Percentiles rank a stretch among this genome's conserved stretches.
Conservation (phyloP, 176 grass and related monocot genomes). For the Dactylis glomerata region DNA sequence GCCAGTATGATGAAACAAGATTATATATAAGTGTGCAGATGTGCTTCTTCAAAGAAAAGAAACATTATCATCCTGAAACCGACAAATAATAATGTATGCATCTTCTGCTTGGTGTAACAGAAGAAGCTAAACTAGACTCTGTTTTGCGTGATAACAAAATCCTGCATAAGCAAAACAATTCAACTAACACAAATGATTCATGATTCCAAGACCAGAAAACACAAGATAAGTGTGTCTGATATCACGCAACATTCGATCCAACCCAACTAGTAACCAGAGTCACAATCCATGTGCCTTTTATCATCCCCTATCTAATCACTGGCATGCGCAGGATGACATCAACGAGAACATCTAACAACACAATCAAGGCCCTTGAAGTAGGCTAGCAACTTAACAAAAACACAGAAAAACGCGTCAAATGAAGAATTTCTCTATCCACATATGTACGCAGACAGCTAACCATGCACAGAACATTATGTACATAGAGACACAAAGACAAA, state of each 20-base stretch:
- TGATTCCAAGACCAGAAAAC: neutral
- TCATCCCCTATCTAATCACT: neutral
- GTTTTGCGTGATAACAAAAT: neutral
- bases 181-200: neutral
- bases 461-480: neutral
- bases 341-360: constrained; percentile 1
- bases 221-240: neutral
- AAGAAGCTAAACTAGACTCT: neutral
- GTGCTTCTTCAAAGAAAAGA: neutral
- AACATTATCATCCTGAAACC: neutral
- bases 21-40: neutral
- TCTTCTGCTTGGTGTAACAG: neutral
- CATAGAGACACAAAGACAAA: neutral
- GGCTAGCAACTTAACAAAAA: neutral
- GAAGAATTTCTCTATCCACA: neutral
- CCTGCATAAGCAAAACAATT: neutral
- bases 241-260: neutral
- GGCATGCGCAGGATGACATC: neutral
- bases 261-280: neutral
- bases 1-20: neutral
- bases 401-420: neutral
- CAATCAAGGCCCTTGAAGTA: neutral
- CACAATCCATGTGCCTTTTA: neutral
- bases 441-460: constrained; percentile 14
- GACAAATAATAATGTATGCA: neutral